Percentiles rank a stretch among this genome's conserved stretches.
Evolutionary conservation across 31 red algal genomes (phyloP).

Genomic region (Bonnemaisonia californica): DNA sequence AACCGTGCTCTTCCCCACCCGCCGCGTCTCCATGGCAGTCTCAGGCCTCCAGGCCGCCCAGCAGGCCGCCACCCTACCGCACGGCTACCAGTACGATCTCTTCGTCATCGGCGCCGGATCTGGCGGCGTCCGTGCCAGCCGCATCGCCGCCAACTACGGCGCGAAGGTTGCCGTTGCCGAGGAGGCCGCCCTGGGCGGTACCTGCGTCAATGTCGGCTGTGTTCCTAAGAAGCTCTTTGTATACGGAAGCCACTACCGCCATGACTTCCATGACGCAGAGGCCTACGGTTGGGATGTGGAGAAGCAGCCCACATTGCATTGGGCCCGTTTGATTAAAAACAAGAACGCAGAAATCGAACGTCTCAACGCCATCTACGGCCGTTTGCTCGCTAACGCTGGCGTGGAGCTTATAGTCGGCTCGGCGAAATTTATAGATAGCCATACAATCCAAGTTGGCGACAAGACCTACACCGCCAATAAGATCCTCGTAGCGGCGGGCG

Average conservation of each 20-base stretch:
- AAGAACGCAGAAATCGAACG: conserved; percentile 95
- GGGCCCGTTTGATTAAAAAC: conserved; percentile 79
- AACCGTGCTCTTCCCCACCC: not conserved
- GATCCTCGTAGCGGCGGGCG: conserved; percentile 89
- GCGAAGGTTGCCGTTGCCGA: conserved; percentile 91
- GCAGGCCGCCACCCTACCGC: not conserved
- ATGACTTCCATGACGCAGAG: conserved; percentile 82
- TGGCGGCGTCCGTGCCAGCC: conserved; percentile 92
- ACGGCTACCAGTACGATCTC: conserved; percentile 90
- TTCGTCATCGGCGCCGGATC: conserved; percentile 96
- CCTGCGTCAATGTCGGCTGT: conserved; percentile 99
- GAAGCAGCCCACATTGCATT: conserved; percentile 64
- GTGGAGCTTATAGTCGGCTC: conserved; percentile 73
- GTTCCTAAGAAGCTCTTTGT: conserved; percentile 98
- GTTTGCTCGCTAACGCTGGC: conserved; percentile 79
- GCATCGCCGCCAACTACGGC: conserved; percentile 88
- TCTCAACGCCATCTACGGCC: conserved; percentile 90
- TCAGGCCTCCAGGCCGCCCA: conserved; percentile 6
- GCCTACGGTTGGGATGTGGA: conserved; percentile 85
- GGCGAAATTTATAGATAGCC: conserved; percentile 74
- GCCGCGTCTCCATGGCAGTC: not conserved
- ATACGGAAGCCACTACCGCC: conserved; percentile 86
- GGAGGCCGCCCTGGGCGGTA: conserved; percentile 75
- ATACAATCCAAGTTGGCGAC: conserved; percentile 79
- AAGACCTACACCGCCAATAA: conserved; percentile 75